Evolutionary conservation across 1,284 basidiomycete species (phyloP), one percentile per base, ranked within the genome.

Genomic region (Pascua sp.): DNA sequence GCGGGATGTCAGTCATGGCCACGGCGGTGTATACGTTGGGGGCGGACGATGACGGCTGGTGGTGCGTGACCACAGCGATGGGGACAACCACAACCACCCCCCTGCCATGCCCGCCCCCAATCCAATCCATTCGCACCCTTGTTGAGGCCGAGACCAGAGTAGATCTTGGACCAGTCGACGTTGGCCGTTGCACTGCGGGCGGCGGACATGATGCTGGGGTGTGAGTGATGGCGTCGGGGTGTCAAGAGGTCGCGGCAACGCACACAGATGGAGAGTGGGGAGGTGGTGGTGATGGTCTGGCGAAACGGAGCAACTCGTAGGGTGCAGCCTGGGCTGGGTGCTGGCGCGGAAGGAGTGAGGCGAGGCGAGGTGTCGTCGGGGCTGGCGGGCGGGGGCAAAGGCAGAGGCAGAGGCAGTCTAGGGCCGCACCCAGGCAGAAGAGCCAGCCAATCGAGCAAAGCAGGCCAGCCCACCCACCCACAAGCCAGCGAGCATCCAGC

Each of bases 101-200:
- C 47, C 10, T 17, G 9, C 50, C 50, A 45, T 41, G 17, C n/a
- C 42, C 42, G 18, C 42, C 15, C 15, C 13, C 37, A 13, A 42
- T 43, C 15, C 41, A 37, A 36, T 43, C 15, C 41, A 42, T 46
- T 47, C 55, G 49, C 55, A 91, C 91, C 90, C 83, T 93, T 94
- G 77, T 90, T 91, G 68, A 97, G 86, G 68, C 92, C 91, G 53
- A 96, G 86, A 66, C 88, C 86, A 61, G 86, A 82, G 80, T 94
- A 93, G 76, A 97, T 86, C 77, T 91, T 89, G 76, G 90, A 81
- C 81, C 93, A 96, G 81, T 96, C 92, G 62, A 63, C 62, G 51
- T 60, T 56, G 62, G 47, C 51, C 53, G 62, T 56, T 41, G 56
- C 62, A 52, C 51, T 55, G 38, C 54, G 59, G 47, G 41, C 54